Evolutionary conservation across 805 yeast genomes (phyloP).

Genomic region (Pichia heedii): DNA sequence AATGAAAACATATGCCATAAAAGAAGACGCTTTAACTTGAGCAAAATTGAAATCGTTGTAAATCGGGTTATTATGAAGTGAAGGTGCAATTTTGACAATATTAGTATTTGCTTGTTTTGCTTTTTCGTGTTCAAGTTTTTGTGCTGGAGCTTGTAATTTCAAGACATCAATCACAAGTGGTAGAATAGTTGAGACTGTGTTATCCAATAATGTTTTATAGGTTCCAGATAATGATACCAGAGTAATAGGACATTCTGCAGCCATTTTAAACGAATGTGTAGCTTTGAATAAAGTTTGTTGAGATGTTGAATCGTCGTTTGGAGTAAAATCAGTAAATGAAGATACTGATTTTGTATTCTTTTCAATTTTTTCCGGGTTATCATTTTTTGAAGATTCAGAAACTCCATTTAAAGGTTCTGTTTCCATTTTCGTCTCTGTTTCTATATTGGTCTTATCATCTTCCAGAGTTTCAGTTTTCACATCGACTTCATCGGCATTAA

Average conservation of each 20-base stretch:
- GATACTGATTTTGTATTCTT: neutral
- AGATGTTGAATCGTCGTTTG: conserved; percentile 32
- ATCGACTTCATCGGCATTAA: neutral
- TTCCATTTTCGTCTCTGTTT: too few relatives aligned
- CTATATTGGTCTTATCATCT: too few relatives aligned
- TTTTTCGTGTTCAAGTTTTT: conserved; percentile 51
- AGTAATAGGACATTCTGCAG: conserved; percentile 95
- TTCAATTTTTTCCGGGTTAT: too few relatives aligned
- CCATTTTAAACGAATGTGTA: conserved; percentile 76
- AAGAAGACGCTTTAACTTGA: conserved; percentile 94
- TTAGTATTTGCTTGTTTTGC: conserved; percentile 49
- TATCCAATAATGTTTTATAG: conserved; percentile 63
- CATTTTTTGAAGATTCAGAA: too few relatives aligned
- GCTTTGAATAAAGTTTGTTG: conserved; percentile 51
- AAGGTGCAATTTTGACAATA: conserved; percentile 65
- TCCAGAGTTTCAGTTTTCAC: too few relatives aligned
- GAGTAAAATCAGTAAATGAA: conserved; percentile 25
- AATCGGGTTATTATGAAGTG: conserved; percentile 63
- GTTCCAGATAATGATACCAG: conserved; percentile 89
- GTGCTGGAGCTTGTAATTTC: conserved; percentile 74
- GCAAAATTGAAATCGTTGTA: conserved; percentile 86
- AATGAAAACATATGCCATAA: conserved; percentile 83
- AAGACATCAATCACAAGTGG: conserved; percentile 75
- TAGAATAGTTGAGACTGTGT: conserved; percentile 65
- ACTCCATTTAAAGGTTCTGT: too few relatives aligned